Conservation (phyloP, 345 rosid species). For the Brassica incana region DNA sequence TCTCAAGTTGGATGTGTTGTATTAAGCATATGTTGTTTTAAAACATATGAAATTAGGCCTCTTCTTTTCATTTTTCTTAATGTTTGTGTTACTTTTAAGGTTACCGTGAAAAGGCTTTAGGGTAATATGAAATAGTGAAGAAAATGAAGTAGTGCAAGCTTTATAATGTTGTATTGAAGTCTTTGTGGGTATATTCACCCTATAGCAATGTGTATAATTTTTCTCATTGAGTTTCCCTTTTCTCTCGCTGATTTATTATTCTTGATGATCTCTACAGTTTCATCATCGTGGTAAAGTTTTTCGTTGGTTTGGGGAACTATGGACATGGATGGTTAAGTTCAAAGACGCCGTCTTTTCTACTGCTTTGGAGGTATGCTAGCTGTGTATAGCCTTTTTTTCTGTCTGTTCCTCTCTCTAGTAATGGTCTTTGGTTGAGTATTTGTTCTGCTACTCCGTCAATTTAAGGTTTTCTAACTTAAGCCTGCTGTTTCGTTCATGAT, state of each 20-base stretch:
- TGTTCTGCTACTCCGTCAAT: constrained; percentile 11
- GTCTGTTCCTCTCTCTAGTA: neutral
- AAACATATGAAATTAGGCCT: too few species aligned
- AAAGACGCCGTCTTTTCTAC: constrained; percentile 65
- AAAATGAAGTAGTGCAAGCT: neutral
- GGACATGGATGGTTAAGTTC: constrained; percentile 81
- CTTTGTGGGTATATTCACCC: constrained; percentile 8
- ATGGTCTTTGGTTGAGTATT: constrained; percentile 20
- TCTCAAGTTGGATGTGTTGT: constrained; percentile 17
- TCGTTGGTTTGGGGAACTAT: constrained; percentile 74
- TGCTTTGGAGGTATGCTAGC: constrained; percentile 64
- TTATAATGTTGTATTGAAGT: neutral
- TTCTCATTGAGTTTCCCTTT: constrained; percentile 3
- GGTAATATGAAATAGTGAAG: neutral
- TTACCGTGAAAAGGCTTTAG: neutral
- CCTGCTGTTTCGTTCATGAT: constrained; percentile 37
- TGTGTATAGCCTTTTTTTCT: constrained; percentile 5
- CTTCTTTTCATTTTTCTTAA: too few species aligned
- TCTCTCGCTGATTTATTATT: constrained; percentile 14
- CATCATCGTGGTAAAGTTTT: constrained; percentile 67
- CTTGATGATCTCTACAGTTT: constrained; percentile 47
- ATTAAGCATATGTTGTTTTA: constrained; percentile 10
- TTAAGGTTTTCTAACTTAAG: constrained; percentile 19
- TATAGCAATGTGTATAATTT: neutral
- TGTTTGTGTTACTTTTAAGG: too few species aligned